Evolutionary conservation across 805 yeast genomes (phyloP).

Genomic region (Yarrowia sp.): DNA sequence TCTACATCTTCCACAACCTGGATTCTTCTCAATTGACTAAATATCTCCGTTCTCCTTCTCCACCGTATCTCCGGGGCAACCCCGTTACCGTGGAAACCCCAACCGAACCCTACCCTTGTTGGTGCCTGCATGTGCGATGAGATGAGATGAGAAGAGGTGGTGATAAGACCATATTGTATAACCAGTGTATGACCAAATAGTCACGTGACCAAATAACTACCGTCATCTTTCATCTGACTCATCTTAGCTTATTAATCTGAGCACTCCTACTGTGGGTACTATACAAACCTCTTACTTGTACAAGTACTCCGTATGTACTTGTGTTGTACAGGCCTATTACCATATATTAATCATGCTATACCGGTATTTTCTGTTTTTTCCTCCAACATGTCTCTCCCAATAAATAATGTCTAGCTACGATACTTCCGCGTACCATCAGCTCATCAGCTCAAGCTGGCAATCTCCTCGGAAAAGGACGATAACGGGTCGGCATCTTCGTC

Average conservation of each 20-base stretch:
- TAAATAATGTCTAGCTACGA: conserved; percentile 4
- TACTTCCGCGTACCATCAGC: neutral
- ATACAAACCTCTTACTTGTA: no score
- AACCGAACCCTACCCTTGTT: neutral
- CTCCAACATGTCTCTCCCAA: conserved; percentile 9
- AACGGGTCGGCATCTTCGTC: conserved; percentile 34
- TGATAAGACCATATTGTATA: neutral
- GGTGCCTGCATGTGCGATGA: conserved; percentile 12
- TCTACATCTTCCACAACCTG: no score
- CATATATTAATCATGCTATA: conserved; percentile 16
- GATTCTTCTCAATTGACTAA: no score
- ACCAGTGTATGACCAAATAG: neutral
- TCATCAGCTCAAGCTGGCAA: conserved; percentile 18
- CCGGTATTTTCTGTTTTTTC: neutral
- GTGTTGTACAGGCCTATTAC: neutral
- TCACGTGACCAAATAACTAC: neutral
- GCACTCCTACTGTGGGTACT: no score
- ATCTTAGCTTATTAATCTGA: no score
- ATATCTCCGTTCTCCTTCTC: no score
- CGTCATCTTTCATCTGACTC: no score
- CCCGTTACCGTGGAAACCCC: conserved; percentile 7
- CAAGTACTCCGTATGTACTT: no score
- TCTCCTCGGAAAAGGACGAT: conserved; percentile 32
- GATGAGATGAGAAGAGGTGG: neutral
- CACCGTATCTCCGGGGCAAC: neutral